These are phyloP conservation scores for Vigna angularis DNA, from an alignment of 306 rosid species.

Conservation along the genomic window DNA sequence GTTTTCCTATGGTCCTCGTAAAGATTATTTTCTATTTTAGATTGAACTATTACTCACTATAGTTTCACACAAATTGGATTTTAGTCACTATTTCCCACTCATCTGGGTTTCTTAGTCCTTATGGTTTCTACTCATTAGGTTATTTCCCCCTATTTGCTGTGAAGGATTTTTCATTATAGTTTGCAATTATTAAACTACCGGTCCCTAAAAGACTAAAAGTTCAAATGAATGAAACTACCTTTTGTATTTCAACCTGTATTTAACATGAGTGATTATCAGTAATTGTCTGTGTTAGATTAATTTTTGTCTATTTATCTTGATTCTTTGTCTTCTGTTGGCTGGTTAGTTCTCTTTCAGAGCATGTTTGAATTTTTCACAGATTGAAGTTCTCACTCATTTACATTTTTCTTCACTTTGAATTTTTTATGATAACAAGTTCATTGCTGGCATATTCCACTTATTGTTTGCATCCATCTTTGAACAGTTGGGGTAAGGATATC, in stretches of 20 bases:
- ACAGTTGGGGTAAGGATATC: slow-evolving; percentile 89
- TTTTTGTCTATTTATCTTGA: neutral
- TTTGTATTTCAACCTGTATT: slow-evolving; percentile 2
- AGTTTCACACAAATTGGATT: neutral
- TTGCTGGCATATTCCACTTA: slow-evolving; percentile 17
- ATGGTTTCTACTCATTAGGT: neutral
- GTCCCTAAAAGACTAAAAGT: neutral
- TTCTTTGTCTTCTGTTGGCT: neutral
- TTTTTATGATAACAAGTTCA: neutral
- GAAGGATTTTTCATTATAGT: neutral
- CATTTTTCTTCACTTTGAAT: neutral
- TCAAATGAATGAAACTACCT: neutral
- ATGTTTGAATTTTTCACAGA: neutral
- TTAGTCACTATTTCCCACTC: neutral
- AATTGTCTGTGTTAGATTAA: neutral
- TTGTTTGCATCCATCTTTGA: slow-evolving; percentile 42
- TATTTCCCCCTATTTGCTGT: neutral
- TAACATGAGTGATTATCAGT: neutral
- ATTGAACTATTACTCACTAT: neutral
- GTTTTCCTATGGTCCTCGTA: neutral
- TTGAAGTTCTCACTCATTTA: slow-evolving; percentile 27
- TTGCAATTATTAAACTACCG: neutral
- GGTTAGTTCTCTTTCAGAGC: neutral
- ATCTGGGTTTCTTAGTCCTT: neutral
- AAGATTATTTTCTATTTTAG: neutral